These are phyloP conservation scores for Solidago caesia DNA, from an alignment of 129 eudicot genomes.

Conservation along the genomic window DNA sequence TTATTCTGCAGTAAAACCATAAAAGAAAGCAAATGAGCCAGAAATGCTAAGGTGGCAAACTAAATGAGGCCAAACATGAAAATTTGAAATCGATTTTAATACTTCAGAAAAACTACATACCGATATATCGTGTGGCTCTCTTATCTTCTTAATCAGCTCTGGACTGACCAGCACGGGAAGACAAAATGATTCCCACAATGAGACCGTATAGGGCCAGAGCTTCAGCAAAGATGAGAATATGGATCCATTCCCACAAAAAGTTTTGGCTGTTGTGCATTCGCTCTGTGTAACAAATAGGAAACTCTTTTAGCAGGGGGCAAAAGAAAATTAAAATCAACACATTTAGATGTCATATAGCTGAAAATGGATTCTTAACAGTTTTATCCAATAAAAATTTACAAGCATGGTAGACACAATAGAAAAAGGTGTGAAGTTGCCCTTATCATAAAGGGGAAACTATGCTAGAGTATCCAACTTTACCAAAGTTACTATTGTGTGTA, in stretches of 20 bases:
- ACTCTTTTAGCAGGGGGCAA: not conserved
- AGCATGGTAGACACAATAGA: no score
- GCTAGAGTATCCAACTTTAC: no score
- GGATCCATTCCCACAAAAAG: slow-evolving; percentile 78
- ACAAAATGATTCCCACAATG: slow-evolving; percentile 68
- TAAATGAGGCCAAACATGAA: slow-evolving; percentile 5
- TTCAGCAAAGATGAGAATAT: slow-evolving; percentile 66
- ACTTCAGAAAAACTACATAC: slow-evolving; percentile 31
- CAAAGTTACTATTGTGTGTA: no score
- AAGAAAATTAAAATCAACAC: not conserved
- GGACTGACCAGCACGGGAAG: slow-evolving; percentile 77
- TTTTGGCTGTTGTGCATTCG: slow-evolving; percentile 69
- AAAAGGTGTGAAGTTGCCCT: no score
- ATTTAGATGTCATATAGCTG: no score
- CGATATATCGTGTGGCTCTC: not conserved
- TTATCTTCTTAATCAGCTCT: slow-evolving; percentile 56
- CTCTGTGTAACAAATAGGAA: slow-evolving; percentile 41
- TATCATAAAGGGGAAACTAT: no score
- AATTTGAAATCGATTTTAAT: slow-evolving; percentile 17
- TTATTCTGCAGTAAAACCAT: slow-evolving; percentile 34
- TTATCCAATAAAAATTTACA: no score
- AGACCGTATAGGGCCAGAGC: slow-evolving; percentile 66
- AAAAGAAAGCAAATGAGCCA: slow-evolving; percentile 33
- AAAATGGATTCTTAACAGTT: no score
- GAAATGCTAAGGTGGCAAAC: slow-evolving; percentile 8